Evolutionary conservation across 2,329 filamentous ascomycete genomes (phyloP), one percentile per base, ranked within the genome.

Genomic region (Colletotrichum tabaci): DNA sequence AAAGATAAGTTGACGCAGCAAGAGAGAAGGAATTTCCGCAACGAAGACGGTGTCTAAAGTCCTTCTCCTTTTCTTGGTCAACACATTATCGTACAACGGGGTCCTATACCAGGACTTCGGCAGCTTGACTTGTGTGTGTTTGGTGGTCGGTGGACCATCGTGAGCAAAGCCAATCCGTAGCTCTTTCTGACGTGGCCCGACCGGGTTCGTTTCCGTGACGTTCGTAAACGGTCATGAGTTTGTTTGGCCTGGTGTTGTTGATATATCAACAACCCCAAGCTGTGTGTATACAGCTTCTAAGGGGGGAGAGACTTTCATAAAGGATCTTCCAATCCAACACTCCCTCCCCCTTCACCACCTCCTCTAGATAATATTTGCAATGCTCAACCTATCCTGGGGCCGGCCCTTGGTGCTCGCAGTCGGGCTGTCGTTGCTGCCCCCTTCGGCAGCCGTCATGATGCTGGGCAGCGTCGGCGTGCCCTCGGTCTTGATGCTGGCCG

Each of bases 331-430:
- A 13, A 50, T 50, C 38, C 38, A n/a, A n/a, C 30, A 9, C 30
- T 8, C 8, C 2, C 9, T 35, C 8, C 30, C 30, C 30, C 30
- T 35, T 35, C 30, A 9, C 9, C 30, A 35, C 30, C 4, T 35
- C 12, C 15, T 26, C 61, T 67, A 85, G 40, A 85, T 85, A n/a
- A 85, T 85, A 58, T 85, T 84, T 13, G 82, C 82, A 74, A 84
- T 84, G 74, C 83, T 84, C 62, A 84, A 73, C n/a, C 81, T 78
- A 62, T 82, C 79, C 42, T 79, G 77, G 40, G 76, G 74, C 49
- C 77, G 75, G 53, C 71, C 55, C 42, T 74, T 75, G 26, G 67
- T 76, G 21, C 76, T 77, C 15, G 74, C 73, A 4, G 75, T 74
- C 13, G 82, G 78, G 60, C 77, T 81, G 23, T 74, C 75, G 46